Conservation (phyloP, 2,329 filamentous ascomycete genomes). For the Dactylonectria macrodidyma region DNA sequence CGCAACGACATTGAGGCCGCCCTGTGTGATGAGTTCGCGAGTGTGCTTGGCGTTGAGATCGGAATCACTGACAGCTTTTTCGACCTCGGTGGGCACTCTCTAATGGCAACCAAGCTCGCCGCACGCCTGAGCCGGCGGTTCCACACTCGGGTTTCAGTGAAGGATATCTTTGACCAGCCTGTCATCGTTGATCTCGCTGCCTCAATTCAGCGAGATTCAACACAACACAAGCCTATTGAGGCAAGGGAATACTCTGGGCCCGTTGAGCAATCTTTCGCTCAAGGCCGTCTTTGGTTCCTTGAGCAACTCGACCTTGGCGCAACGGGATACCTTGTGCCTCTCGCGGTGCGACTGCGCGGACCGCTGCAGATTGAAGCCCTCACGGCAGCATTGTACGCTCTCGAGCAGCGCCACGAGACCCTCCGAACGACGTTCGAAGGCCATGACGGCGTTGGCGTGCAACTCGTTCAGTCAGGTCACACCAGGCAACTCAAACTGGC, state of each 20-base stretch:
- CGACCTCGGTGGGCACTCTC: slow-evolving; percentile 63
- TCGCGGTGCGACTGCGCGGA: slow-evolving; percentile 25
- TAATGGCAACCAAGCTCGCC: slow-evolving; percentile 62
- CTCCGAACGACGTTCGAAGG: slow-evolving; percentile 35
- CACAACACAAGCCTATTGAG: background rate
- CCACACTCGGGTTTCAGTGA: slow-evolving; percentile 58
- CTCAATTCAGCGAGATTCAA: background rate
- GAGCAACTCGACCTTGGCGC: slow-evolving; percentile 33
- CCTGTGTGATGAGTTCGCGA: background rate
- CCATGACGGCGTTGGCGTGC: slow-evolving; percentile 10
- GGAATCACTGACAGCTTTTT: slow-evolving; percentile 58
- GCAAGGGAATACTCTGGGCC: background rate
- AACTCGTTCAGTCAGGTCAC: slow-evolving; percentile 21
- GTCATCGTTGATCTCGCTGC: background rate
- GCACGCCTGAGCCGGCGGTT: slow-evolving; percentile 58
- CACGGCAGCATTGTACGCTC: slow-evolving; percentile 14
- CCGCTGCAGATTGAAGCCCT: slow-evolving; percentile 28
- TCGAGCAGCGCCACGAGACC: slow-evolving; percentile 39
- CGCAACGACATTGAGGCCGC: too few relatives aligned
- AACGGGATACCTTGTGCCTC: slow-evolving; percentile 32
- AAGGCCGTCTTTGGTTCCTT: slow-evolving; percentile 36
- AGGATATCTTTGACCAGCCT: slow-evolving; percentile 56
- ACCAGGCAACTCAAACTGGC: background rate
- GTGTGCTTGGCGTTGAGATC: background rate
- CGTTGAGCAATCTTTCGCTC: background rate